Conservation (phyloP, 352 stramenopile genomes). For the Globisporangium nodosum region DNA sequence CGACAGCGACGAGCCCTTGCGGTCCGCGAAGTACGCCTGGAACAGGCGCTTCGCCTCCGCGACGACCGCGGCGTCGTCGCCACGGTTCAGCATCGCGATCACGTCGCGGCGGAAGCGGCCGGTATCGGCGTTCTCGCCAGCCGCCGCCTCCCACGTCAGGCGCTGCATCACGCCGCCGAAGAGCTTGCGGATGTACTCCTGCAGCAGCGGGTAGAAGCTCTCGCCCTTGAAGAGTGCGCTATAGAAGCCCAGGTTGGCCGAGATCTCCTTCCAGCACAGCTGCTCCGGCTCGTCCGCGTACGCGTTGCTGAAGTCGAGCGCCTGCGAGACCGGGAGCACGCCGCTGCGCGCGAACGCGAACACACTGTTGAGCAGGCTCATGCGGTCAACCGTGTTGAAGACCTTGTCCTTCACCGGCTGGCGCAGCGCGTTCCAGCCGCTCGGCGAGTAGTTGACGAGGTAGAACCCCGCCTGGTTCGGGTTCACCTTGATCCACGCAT, state of each 20-base stretch:
- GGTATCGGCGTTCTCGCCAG: conserved; percentile 36
- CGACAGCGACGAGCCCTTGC: conserved; percentile 30
- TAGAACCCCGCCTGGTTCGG: conserved; percentile 93
- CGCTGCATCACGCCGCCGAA: conserved; percentile 50
- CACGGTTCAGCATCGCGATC: conserved; percentile 62
- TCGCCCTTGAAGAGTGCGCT: conserved; percentile 54
- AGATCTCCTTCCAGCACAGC: conserved; percentile 78
- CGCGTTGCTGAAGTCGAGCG: conserved; percentile 61
- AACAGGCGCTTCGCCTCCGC: conserved; percentile 51
- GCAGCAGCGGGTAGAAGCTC: conserved; percentile 49
- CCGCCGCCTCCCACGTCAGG: conserved; percentile 38
- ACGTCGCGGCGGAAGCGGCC: conserved; percentile 69
- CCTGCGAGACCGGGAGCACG: conserved; percentile 40
- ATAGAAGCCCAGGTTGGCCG: conserved; percentile 57
- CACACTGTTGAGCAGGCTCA: conserved; percentile 91
- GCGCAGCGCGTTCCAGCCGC: conserved; percentile 83
- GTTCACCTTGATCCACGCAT: conserved; percentile 95
- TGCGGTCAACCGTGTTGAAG: conserved; percentile 85
- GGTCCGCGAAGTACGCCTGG: conserved; percentile 46
- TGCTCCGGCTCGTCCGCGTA: conserved; percentile 60
- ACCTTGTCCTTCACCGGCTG: conserved; percentile 43
- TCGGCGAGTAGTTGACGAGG: conserved; percentile 89
- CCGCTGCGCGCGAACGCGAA: conserved; percentile 88
- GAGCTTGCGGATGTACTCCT: conserved; percentile 55
- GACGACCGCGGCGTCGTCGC: conserved; percentile 45